These are phyloP conservation scores for Senecio squalidus DNA, from an alignment of 140 eudicot species.

Conservation along the genomic window DNA sequence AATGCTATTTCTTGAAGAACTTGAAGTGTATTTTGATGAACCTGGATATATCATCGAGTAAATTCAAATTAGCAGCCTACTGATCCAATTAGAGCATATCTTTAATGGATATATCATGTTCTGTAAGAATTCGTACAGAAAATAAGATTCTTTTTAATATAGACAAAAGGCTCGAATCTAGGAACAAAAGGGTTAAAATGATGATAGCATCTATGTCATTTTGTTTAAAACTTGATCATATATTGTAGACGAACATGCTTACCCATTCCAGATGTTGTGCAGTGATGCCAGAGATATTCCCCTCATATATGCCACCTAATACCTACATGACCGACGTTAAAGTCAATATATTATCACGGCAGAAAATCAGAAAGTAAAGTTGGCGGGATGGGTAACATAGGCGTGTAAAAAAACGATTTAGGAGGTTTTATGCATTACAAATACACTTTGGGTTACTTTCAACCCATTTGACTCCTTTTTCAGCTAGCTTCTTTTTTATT, in stretches of 20 bases:
- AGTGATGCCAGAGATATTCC: conserved; percentile 82
- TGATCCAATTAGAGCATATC: neutral
- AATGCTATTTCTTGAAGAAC: conserved; percentile 93
- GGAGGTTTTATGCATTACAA: too few species aligned
- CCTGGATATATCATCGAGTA: conserved; percentile 39
- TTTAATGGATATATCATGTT: neutral
- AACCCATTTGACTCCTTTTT: too few species aligned
- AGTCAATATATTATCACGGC: neutral
- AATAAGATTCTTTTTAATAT: neutral
- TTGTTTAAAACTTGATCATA: neutral
- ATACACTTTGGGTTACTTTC: too few species aligned
- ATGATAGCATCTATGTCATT: neutral
- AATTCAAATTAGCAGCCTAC: conserved; percentile 7
- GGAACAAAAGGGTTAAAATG: neutral
- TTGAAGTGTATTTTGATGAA: conserved; percentile 88
- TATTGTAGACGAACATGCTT: neutral
- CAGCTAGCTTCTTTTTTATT: too few species aligned
- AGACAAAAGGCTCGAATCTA: neutral
- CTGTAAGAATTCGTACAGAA: neutral
- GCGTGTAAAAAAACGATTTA: too few species aligned
- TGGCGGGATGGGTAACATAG: too few species aligned
- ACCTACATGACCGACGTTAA: conserved; percentile 62
- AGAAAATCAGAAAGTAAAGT: neutral
- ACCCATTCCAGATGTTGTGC: conserved; percentile 99
- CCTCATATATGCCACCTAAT: conserved; percentile 80